Percentiles rank a stretch among this genome's conserved stretches.
Evolutionary conservation across 2,329 filamentous ascomycete species (phyloP).

Genomic region (Chaetoscypha palmicola): DNA sequence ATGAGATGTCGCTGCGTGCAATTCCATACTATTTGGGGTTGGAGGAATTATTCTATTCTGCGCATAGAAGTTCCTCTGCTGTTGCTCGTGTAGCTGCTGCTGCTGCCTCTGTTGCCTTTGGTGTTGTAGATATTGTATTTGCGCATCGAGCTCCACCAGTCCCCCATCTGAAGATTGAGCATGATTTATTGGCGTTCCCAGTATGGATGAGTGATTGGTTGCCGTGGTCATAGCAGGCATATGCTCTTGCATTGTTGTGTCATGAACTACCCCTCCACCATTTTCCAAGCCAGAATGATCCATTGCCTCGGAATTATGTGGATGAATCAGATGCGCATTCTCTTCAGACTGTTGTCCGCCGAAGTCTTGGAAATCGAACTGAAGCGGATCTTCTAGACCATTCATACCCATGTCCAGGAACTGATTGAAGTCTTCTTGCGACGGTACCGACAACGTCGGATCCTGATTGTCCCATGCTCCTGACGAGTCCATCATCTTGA

Average conservation of each 20-base stretch:
- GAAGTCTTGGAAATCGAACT: slow-evolving; percentile 55
- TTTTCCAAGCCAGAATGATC: slow-evolving; percentile 40
- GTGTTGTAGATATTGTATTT: slow-evolving; percentile 59
- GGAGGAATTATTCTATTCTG: slow-evolving; percentile 62
- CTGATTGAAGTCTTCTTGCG: slow-evolving; percentile 57
- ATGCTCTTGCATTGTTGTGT: slow-evolving; percentile 38
- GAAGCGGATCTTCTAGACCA: slow-evolving; percentile 45
- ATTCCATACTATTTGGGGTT: slow-evolving; percentile 74
- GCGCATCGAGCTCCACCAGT: slow-evolving; percentile 55
- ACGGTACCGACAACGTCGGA: slow-evolving; percentile 42
- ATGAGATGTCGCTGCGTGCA: slow-evolving; percentile 51
- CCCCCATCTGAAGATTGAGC: slow-evolving; percentile 43
- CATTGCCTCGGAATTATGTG: slow-evolving; percentile 34
- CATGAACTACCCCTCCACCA: slow-evolving; percentile 21
- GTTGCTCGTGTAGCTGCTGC: slow-evolving; percentile 25
- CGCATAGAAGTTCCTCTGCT: slow-evolving; percentile 45
- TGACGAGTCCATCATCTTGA: slow-evolving; percentile 29
- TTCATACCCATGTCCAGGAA: slow-evolving; percentile 56
- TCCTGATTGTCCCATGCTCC: slow-evolving; percentile 48
- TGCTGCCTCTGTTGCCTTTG: slow-evolving; percentile 54
- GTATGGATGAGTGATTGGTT: slow-evolving; percentile 37
- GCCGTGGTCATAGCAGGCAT: slow-evolving; percentile 43
- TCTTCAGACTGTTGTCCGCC: slow-evolving; percentile 27
- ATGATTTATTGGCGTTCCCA: slow-evolving; percentile 33
- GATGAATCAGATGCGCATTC: slow-evolving; percentile 26